A percentile compares a stretch with the other conserved stretches of the same genome.
Conservation (phyloP, 1,284 basidiomycete species). For the Anthracocystis panici-leucophaei region DNA sequence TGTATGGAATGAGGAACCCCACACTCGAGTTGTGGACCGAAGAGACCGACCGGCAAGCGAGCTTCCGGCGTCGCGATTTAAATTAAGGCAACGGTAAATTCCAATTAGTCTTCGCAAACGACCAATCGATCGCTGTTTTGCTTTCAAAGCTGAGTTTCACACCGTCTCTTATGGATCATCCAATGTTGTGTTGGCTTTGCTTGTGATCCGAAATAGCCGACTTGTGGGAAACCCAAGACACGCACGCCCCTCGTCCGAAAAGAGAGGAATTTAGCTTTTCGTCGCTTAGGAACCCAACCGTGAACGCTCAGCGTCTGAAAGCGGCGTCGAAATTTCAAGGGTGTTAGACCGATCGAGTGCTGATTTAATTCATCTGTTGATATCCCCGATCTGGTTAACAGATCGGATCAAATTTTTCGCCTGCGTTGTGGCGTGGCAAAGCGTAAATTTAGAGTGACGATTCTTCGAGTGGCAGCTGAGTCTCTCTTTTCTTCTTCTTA, state of each 20-base stretch:
- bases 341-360: too few species aligned
- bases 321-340: too few species aligned
- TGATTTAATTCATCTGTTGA: not conserved
- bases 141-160: not conserved
- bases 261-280: too few species aligned
- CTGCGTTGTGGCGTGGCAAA: slow-evolving; percentile 2
- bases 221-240: too few species aligned
- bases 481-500: slow-evolving; percentile 5
- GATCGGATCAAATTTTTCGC: slow-evolving; percentile 2
- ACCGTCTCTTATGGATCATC: too few species aligned
- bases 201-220: too few species aligned
- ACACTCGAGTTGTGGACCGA: slow-evolving; percentile 12
- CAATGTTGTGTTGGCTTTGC: too few species aligned
- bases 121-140: too few species aligned
- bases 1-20: slow-evolving; percentile 9
- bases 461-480: not conserved
- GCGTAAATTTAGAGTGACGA: too few species aligned
- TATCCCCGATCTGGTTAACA: not conserved
- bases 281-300: too few species aligned
- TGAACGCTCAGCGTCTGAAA: too few species aligned
- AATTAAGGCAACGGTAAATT: not conserved
- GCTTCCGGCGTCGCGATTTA: slow-evolving; percentile 1
- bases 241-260: too few species aligned
- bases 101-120: not conserved
- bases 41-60: slow-evolving; percentile 12